phyloP scores from a whole-genome alignment of 2,329 filamentous ascomycete genomes.

The Colletotrichum costaricense region DNA sequence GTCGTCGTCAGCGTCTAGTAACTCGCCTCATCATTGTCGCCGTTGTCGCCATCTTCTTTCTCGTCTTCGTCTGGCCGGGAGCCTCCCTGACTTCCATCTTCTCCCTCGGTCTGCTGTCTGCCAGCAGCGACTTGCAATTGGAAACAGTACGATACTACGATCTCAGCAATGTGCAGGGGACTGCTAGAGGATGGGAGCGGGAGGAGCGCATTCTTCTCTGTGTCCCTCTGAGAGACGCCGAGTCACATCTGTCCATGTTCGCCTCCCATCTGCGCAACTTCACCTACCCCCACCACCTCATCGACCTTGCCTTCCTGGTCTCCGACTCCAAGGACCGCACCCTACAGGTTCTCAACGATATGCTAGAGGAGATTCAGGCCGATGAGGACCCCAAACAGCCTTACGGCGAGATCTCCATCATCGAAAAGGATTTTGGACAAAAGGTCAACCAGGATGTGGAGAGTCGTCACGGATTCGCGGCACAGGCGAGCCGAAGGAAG shows the following conservation, averaged over 20 bases:
- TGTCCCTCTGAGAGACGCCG: constrained; percentile 92
- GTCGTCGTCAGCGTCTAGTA: constrained; percentile 79
- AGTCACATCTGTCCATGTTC: constrained; percentile 95
- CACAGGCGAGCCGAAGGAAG: constrained; percentile 92
- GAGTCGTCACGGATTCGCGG: constrained; percentile 95
- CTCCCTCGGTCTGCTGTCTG: constrained; percentile 78
- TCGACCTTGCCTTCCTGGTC: constrained; percentile 95
- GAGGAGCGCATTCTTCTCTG: constrained; percentile 96
- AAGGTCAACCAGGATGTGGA: constrained; percentile 98
- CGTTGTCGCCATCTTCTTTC: constrained; percentile 70
- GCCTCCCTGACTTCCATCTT: constrained; percentile 70
- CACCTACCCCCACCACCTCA: constrained; percentile 95
- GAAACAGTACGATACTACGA: constrained; percentile 99
- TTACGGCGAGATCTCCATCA: constrained; percentile 96
- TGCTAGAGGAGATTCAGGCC: constrained; percentile 82
- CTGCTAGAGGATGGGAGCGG: constrained; percentile 92
- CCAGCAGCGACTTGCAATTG: constrained; percentile 78
- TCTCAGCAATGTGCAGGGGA: constrained; percentile 89
- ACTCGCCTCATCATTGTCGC: constrained; percentile 70
- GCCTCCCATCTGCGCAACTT: constrained; percentile 97
- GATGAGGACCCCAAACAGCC: constrained; percentile 82
- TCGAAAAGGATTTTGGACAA: constrained; percentile 99
- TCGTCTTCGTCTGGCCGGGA: constrained; percentile 80
- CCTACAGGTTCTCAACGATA: constrained; percentile 77
- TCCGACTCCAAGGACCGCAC: constrained; percentile 97